These are phyloP conservation scores for Gaertneriomyces sp. DNA, from an alignment of 192 early-diverging fungal species.

Conservation along the genomic window DNA sequence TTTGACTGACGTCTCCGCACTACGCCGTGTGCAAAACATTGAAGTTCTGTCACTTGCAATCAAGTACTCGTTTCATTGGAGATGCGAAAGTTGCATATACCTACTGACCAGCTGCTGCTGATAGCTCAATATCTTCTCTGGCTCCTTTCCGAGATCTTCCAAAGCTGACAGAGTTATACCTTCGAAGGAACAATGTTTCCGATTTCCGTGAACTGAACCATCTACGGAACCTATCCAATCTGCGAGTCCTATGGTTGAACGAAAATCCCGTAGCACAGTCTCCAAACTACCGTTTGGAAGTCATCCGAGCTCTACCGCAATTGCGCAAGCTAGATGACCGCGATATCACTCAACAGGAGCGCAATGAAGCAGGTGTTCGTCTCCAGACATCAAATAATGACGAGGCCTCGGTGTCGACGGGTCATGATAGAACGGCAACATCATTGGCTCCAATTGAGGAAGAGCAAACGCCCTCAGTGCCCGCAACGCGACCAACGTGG, in stretches of 20 bases:
- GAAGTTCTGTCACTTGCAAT: slow-evolving; percentile 45
- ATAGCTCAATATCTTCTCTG: slow-evolving; percentile 26
- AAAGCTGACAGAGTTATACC: slow-evolving; percentile 36
- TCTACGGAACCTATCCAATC: slow-evolving; percentile 19
- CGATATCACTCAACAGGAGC: slow-evolving; percentile 27
- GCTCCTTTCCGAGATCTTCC: slow-evolving; percentile 4
- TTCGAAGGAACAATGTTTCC: slow-evolving; percentile 39
- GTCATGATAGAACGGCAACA: no score
- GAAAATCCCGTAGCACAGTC: slow-evolving; percentile 40
- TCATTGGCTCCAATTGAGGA: no score
- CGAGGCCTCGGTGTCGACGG: no score
- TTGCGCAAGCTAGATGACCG: slow-evolving; percentile 37
- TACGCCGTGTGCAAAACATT: slow-evolving; percentile 25
- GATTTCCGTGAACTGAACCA: slow-evolving; percentile 32
- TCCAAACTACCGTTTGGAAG: slow-evolving; percentile 27
- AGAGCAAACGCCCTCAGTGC: no score
- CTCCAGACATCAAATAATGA: no score
- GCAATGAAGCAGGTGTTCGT: slow-evolving; percentile 14
- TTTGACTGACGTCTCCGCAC: slow-evolving; percentile 37
- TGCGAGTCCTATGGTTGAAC: slow-evolving; percentile 39
- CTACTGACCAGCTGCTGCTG: not conserved
- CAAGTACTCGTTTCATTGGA: slow-evolving; percentile 23
- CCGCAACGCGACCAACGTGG: no score
- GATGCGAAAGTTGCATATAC: not conserved
- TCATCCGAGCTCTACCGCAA: slow-evolving; percentile 30